Evolutionary conservation across 2,329 filamentous ascomycete species (phyloP).

Genomic region (Ascochyta fabae): DNA sequence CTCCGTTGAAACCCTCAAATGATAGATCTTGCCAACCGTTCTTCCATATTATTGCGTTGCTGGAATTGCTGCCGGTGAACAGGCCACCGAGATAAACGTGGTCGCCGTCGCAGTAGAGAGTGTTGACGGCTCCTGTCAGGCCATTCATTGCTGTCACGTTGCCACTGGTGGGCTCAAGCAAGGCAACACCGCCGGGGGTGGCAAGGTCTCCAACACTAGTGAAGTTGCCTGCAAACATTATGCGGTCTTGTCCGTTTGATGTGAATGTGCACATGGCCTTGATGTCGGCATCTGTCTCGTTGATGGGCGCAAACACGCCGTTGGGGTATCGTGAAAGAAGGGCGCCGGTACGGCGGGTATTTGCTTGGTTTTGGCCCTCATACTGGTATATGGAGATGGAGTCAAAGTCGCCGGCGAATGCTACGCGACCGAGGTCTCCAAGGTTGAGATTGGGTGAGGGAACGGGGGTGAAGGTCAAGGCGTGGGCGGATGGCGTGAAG

Average conservation of each 20-base stretch:
- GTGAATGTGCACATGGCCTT: slow-evolving; percentile 85
- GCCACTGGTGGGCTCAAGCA: slow-evolving; percentile 77
- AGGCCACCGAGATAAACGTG: slow-evolving; percentile 92
- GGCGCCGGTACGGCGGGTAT: slow-evolving; percentile 75
- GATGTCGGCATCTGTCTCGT: slow-evolving; percentile 82
- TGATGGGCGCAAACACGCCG: slow-evolving; percentile 77
- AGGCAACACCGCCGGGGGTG: slow-evolving; percentile 77
- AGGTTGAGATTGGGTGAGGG: slow-evolving; percentile 79
- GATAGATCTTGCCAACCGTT: slow-evolving; percentile 77
- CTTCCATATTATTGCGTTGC: slow-evolving; percentile 87
- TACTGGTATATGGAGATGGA: slow-evolving; percentile 91
- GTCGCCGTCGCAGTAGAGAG: slow-evolving; percentile 81
- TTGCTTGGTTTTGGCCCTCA: slow-evolving; percentile 75
- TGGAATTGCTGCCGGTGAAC: slow-evolving; percentile 80
- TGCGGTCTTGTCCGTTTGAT: slow-evolving; percentile 70
- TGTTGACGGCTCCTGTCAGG: slow-evolving; percentile 80
- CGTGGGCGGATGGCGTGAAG: slow-evolving; percentile 37
- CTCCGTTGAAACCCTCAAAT: slow-evolving; percentile 94
- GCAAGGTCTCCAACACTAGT: slow-evolving; percentile 81
- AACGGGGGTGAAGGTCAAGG: slow-evolving; percentile 63
- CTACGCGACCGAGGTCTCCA: slow-evolving; percentile 78
- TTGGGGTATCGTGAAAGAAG: slow-evolving; percentile 85
- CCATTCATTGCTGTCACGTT: slow-evolving; percentile 77
- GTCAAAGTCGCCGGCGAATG: slow-evolving; percentile 86
- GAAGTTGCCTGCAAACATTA: slow-evolving; percentile 93